Base-by-base conservation (phyloP, 2,329 filamentous ascomycete species). In the Epichloe scottii region DNA sequence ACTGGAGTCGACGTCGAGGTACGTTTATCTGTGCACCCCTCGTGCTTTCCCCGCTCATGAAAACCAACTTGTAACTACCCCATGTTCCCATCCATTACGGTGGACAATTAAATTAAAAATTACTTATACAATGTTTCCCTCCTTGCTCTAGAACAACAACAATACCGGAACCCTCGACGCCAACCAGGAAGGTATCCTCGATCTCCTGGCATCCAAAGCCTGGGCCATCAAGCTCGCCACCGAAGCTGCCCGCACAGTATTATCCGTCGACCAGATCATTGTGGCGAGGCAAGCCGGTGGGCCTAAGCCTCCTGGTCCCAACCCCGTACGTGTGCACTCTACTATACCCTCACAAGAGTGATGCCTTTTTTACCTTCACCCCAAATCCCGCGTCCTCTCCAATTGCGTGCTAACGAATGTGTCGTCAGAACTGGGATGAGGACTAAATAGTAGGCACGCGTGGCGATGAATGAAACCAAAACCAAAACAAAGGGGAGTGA, bases 221-320 rank as follows among this genome's bases (percentile, higher is more conserved):
- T 97, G 90, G 91, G 93, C 93, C 45, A 95, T 98, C 69, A 93
- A 93, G 73, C 77, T 98, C 57, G 94, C 93, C 38, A 96, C 91
- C 23, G 93, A 98, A 71, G 85, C 93, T 40, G 91, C 89, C 49
- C 81, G 93, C 62, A 98, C 93, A 46, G 86, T 98, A 33, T 75
- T 98, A 57, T 95, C 89, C 46, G 93, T 98, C 39, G 93, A 98
- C 70, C 94, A 98, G 73, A 98, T 98, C 65, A 98, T 98, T 66
- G 93, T 98, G 52, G 90, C 94, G 56, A 83, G 91, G 72, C 93
- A 97, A 73, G 93, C 94, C 46, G 93, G 93, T 64, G 93, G 93
- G 38, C 93, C 94, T 21, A 98, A 98, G 78, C 91, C 91, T 51
- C 93, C 93, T 33, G 90, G 87, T 45, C 93, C 89, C 59, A 96